Evolutionary conservation across 2,329 filamentous ascomycete genomes (phyloP), one percentile per base, ranked within the genome.

Genomic region (Coniochaeta ligniaria): DNA sequence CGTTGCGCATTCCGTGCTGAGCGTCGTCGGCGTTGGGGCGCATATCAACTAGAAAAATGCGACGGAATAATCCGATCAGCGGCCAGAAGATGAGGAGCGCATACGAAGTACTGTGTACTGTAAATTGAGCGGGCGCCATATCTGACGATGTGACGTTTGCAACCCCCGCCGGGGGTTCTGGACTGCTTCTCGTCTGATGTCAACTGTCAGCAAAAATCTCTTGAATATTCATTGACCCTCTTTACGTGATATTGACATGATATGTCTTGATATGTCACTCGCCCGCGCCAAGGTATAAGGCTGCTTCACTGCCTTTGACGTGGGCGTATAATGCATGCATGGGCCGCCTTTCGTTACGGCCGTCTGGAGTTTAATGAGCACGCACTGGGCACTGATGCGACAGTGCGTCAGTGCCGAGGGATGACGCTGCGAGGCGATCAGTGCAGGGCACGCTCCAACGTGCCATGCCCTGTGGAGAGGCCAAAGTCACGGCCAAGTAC

Each of bases 331-430:
- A 31, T 26, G 4, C 43, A 47, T 31, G 28, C 28, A n/a, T 55
- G 54, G 28, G 28, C 28, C 5, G 28, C 28, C 31, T 57, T n/a
- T 16, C 12, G 17, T 57, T 57, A 57, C 54, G 54, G 54, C 54
- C 54, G 54, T 35, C 54, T 36, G 54, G 12, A 52, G 35, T 57
- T 57, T 38, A 38, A 57, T 38, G 20, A 57, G 54, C 54, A 57
- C 17, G 31, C 54, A 38, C 31, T 52, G 47, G n/a, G n/a, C n/a
- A n/a, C n/a, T n/a, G n/a, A n/a, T n/a, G n/a, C n/a, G n/a, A n/a
- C 47, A 4, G n/a, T 52, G 47, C 47, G 22, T 20, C 47, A 52
- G 47, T 52, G 47, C 47, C 28, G 47, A 52, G 47, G 47, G 47
- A 52, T 52, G 47, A 52, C 22, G 47, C 47, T 47, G 22, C 16